Base-by-base conservation (phyloP, 2,329 filamentous ascomycete species). In the Alternaria conjuncta region DNA sequence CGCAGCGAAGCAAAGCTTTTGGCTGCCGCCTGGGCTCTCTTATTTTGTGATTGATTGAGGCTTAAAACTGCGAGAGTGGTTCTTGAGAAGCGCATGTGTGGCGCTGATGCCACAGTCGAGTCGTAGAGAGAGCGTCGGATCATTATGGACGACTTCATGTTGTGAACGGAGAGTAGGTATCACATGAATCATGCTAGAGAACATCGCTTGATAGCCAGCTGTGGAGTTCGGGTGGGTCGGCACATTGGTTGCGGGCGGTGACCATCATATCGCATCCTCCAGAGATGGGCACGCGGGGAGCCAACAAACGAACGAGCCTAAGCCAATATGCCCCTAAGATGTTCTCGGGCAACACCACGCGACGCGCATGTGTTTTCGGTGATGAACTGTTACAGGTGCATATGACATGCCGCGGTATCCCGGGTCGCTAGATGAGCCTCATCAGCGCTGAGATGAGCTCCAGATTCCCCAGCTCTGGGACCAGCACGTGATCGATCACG, bases 1-100 rank as follows among this genome's bases (percentile, higher is more conserved):
- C 53, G 61, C 62, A 55, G 60, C 55, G 53, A 65, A 62, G 28
- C 51, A 65, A 75, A 72, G 73, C 73, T 72, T 75, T 71, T 68
- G 64, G 70, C 60, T 67, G 47, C 58, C 55, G 61, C 60, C 63
- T 70, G 61, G 63, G 65, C 41, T 61, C 28, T 64, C 70, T 73
- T 73, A n/a, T 73, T 64, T 64, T 18, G 41, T 61, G 30, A 32
- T 57, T 43, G 15, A 41, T 30, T 26, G 43, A 60, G 15, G 46
- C 50, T 65, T 61, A 53, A 45, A 23, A 51, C 15, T 23, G 20
- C 23, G 18, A 32, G 32, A 46, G 25, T 32, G 28, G 43, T 61
- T 55, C 54, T 44, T 30, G 25, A 20, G 32, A 5, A 30, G 11
- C 12, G 8, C 4, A 20, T 36, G 18, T 55, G 46, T 23, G 55